Evolutionary conservation across 225 moss, liverwort and hornwort genomes (phyloP), one percentile per base, ranked within the genome.

Genomic region (Rhytidiadelphus loreus): DNA sequence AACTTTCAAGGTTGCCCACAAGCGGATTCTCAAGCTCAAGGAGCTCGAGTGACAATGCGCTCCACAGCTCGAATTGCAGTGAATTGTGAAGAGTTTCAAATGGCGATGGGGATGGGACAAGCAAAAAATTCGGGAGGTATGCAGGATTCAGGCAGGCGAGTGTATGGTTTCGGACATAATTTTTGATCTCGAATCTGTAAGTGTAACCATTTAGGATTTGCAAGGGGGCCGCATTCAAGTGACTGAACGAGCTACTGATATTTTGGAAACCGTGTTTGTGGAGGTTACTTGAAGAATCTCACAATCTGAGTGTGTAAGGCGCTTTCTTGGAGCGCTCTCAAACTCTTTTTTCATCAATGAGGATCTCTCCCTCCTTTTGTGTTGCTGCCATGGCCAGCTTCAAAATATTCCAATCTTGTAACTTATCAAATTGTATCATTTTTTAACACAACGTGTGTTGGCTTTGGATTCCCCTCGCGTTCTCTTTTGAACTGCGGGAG

Each of bases 181-280:
- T 91, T 88, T 88, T 91, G 91, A 88, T 88, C 91, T 86, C 86
- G 68, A 59, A 70, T 55, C 79, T 88, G 86, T 71, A 86, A 62
- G 86, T 86, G 85, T 86, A 89, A 72, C 48, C 85, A 50, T 50
- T 39, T 80, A 87, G 80, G 85, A 80, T 73, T 80, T 58, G 84
- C 46, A 72, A 74, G 64, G 73, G 82, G 82, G 32, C 15, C 56
- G 52, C 55, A 84, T 80, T 85, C 60, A 57, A 29, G 81, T 52
- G 58, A 77, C 59, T 58, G 48, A 60, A 65, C 44, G 52, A 64
- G n/a, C 77, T 39, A 41, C 48, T 50, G 41, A 78, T 87, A 37
- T 16, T 20, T 57, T 18, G 71, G 63, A 5, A 46, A 52, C 53
- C 75, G 50, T 80, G 62, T 61, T 53, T 44, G 24, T 58, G 62